phyloP scores from a whole-genome alignment of 2,329 filamentous ascomycete species.

The Atkinsonella texensis region DNA sequence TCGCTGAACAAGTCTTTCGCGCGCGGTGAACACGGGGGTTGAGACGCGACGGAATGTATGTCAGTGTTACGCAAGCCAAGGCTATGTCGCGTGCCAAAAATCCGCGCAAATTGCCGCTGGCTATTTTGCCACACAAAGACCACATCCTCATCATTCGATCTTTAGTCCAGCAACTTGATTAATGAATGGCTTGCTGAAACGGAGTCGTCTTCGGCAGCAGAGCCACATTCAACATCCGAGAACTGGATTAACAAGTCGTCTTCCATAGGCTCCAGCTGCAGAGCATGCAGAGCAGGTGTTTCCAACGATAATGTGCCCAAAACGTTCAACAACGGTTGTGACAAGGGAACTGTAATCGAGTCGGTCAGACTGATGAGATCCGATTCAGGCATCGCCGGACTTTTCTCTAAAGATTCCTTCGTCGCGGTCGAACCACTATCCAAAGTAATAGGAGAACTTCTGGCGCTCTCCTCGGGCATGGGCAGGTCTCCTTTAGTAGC shows the following conservation, averaged over 20 bases:
- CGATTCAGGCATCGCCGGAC: not conserved
- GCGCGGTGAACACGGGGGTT: too few relatives aligned
- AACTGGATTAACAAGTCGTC: constrained; percentile 1
- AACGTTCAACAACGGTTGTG: not conserved
- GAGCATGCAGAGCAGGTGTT: not conserved
- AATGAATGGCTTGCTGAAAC: not conserved
- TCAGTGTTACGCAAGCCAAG: too few relatives aligned
- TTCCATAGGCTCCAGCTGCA: not conserved
- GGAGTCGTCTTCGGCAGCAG: not conserved
- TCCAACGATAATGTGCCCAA: not conserved
- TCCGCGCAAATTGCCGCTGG: too few relatives aligned
- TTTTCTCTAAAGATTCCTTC: not conserved
- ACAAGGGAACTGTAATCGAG: not conserved
- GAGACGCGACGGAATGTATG: too few relatives aligned
- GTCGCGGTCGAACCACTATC: too few relatives aligned
- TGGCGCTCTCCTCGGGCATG: not conserved
- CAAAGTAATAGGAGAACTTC: too few relatives aligned
- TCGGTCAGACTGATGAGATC: constrained; percentile 3
- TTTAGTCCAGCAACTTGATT: not conserved
- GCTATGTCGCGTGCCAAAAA: too few relatives aligned
- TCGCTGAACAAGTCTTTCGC: too few relatives aligned
- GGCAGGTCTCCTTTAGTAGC: too few relatives aligned
- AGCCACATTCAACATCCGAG: constrained; percentile 1
- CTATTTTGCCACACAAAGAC: too few relatives aligned
- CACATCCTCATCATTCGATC: not conserved